phyloP scores from a whole-genome alignment of 179 eudicot species.

The Camellia oleifera region DNA sequence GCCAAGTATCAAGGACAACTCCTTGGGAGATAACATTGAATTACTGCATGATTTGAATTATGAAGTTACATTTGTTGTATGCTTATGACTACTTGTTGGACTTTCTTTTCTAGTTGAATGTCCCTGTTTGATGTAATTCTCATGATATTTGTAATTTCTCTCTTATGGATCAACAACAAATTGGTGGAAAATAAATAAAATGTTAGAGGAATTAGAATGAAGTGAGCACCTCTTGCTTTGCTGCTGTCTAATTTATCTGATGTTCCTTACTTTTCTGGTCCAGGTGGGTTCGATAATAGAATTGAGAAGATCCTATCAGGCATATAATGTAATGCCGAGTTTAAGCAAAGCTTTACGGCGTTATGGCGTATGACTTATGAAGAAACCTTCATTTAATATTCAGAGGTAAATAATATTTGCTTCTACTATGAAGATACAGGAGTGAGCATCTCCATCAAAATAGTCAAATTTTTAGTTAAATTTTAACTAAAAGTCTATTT shows the following conservation, averaged over 20 bases:
- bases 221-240: background rate
- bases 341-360: conserved; percentile 69
- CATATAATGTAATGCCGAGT: conserved; percentile 84
- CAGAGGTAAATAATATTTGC: conserved; percentile 1
- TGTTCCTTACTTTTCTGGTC: conserved; percentile 7
- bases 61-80: too few relatives aligned
- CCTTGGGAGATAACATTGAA: too few relatives aligned
- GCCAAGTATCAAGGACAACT: too few relatives aligned
- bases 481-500: too few relatives aligned
- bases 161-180: too few relatives aligned
- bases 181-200: background rate
- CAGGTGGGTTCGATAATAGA: conserved; percentile 96
- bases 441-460: too few relatives aligned
- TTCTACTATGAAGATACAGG: background rate
- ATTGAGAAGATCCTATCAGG: conserved; percentile 81
- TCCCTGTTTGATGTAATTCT: too few relatives aligned
- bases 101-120: too few relatives aligned
- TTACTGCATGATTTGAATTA: too few relatives aligned
- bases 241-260: conserved; percentile 9
- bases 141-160: too few relatives aligned
- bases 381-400: conserved; percentile 21
- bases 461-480: too few relatives aligned
- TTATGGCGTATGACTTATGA: conserved; percentile 49
- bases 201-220: background rate
- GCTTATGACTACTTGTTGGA: too few relatives aligned